Base-by-base conservation (phyloP, 192 early-diverging fungal genomes). In the Coemansia sp. region DNA sequence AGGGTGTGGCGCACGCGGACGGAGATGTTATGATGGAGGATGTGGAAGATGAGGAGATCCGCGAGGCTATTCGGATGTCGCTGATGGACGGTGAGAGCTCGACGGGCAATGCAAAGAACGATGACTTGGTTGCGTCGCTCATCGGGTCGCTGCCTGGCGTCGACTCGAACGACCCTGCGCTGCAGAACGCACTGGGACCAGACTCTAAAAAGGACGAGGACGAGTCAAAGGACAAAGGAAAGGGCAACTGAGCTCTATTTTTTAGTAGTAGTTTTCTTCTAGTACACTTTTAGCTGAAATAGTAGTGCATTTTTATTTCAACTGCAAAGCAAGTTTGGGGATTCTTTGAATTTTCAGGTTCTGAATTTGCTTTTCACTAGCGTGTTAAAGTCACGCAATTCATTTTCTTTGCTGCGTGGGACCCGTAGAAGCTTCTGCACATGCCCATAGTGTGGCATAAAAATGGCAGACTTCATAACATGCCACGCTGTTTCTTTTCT, bases 121-220 rank as follows among this genome's bases (percentile, higher is more conserved):
- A 84, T 17, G 83, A 87, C 52, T 76, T 85, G 69, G 88, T 93
- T 80, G 83, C 79, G 34, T 85, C 84, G n/a, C 86, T 95, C 10
- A 71, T 96, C 3, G 88, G 89, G 10, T 85, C 87, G 19, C 85
- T 97, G 36, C 91, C 93, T 11, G 95, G 95, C 38, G 92, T 97
- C 10, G 89, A 96, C 70, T 75, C 90, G 4, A 86, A 88, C 55
- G 94, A 95, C 73, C 92, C 91, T 22, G 87, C 89, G 47, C 78
- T 96, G 56, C 83, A 90, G 74, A 82, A 84, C 22, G 89, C 86
- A 5, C 52, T 79, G 14, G 75, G 88, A 6, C 74, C 86, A 20
- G 83, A 82, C 22, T 62, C 80, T 44, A 59, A 71, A 50, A 71
- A 86, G 54, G 71, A 78, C 47, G 61, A 74, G 14, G 62, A 78